phyloP scores from a whole-genome alignment of 2,329 filamentous ascomycete genomes.

The Ophiostoma tasmaniense region DNA sequence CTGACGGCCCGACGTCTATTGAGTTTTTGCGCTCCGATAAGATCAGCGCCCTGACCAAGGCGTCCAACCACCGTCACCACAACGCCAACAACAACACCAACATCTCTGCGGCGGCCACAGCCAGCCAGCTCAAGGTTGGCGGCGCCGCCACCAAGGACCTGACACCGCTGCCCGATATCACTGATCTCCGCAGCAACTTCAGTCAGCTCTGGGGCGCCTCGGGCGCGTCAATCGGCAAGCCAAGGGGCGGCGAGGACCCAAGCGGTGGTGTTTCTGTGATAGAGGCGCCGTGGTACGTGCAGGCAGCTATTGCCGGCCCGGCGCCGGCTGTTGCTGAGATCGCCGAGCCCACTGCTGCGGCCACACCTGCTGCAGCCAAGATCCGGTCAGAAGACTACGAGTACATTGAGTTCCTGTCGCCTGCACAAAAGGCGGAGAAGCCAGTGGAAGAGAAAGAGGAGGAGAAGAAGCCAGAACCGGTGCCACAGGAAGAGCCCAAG shows the following conservation, averaged over 20 bases:
- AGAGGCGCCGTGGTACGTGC: conserved; percentile 21
- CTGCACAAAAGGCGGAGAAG: conserved; percentile 1
- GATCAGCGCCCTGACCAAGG: conserved; percentile 6
- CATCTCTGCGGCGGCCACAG: background rate
- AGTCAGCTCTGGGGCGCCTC: conserved; percentile 36
- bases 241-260: background rate
- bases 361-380: background rate
- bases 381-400: conserved; percentile 11
- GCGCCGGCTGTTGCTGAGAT: background rate
- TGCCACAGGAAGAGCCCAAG: background rate
- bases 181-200: conserved; percentile 34
- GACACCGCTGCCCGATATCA: conserved; percentile 20
- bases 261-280: background rate
- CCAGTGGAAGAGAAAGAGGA: conserved; percentile 25
- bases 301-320: conserved; percentile 13
- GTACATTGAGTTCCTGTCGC: conserved; percentile 16
- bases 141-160: conserved; percentile 22
- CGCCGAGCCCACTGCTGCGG: background rate
- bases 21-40: conserved; percentile 39
- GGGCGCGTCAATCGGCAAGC: conserved; percentile 11
- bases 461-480: conserved; percentile 26
- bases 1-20: conserved; percentile 61
- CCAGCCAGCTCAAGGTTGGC: background rate
- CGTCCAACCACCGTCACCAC: background rate
- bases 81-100: background rate